phyloP scores from a whole-genome alignment of 495 filamentous ascomycete genomes.

The Neurospora tetrasperma region DNA sequence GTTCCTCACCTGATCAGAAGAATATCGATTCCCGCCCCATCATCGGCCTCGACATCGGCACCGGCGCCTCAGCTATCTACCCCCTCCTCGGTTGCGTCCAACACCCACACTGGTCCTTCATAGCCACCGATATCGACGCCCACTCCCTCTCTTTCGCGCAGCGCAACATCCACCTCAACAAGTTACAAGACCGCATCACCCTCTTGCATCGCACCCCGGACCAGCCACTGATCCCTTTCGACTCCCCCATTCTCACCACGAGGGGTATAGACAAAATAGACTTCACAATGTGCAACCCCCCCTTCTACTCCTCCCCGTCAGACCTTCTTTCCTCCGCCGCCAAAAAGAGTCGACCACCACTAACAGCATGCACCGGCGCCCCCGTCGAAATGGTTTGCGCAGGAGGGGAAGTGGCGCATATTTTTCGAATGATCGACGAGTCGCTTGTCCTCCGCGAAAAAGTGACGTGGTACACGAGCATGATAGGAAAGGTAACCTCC shows the following conservation, averaged over 20 bases:
- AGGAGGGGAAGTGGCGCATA: constrained; percentile 78
- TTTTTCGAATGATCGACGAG: constrained; percentile 63
- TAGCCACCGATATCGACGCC: constrained; percentile 76
- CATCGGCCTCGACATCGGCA: constrained; percentile 77
- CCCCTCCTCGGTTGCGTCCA: constrained; percentile 67
- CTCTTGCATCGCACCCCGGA: constrained; percentile 43
- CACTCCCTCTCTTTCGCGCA: constrained; percentile 55
- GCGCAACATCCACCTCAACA: constrained; percentile 53
- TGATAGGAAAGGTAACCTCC: constrained; percentile 78
- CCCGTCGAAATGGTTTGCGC: constrained; percentile 76
- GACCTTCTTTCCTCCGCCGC: constrained; percentile 57
- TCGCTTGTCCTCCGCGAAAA: constrained; percentile 48
- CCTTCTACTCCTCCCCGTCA: constrained; percentile 69
- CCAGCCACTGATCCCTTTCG: constrained; percentile 51
- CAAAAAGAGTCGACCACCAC: constrained; percentile 57
- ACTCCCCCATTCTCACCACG: too few relatives aligned
- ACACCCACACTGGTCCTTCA: constrained; percentile 59
- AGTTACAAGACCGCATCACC: constrained; percentile 52
- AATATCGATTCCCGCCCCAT: not conserved
- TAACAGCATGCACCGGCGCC: constrained; percentile 72
- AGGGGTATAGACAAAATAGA: constrained; percentile 38
- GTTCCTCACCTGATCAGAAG: not conserved
- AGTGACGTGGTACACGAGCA: constrained; percentile 81
- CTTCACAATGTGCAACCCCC: constrained; percentile 92
- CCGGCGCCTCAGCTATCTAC: constrained; percentile 85